Conservation (phyloP, 192 early-diverging fungal species). For the Coemansia nantahalensis region DNA sequence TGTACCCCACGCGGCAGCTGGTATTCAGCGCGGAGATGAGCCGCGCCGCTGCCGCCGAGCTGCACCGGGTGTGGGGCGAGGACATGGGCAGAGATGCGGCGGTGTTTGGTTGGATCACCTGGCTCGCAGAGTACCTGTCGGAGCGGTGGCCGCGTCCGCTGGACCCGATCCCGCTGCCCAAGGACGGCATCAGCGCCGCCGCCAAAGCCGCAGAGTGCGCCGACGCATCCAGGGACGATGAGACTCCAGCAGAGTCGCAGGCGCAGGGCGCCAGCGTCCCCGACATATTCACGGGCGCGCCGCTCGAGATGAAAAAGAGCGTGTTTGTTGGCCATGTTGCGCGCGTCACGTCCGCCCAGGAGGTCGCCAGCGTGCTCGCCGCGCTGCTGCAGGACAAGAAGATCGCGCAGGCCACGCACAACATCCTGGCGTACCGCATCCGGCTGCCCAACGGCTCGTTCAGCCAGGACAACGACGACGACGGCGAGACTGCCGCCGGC, state of each 20-base stretch:
- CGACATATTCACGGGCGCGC: conserved; percentile 26
- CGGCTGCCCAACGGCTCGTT: conserved; percentile 42
- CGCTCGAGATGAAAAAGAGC: conserved; percentile 73
- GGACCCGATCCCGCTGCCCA: conserved; percentile 34
- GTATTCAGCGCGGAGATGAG: conserved; percentile 24
- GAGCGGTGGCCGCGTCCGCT: conserved; percentile 36
- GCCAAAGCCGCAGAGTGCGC: no score
- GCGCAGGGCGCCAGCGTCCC: no score
- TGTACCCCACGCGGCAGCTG: conserved; percentile 30
- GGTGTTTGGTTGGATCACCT: conserved; percentile 43
- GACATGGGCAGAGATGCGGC: conserved; percentile 39
- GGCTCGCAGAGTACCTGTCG: conserved; percentile 37
- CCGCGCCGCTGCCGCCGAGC: conserved; percentile 12
- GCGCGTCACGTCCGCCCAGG: conserved; percentile 54
- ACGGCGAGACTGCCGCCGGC: conserved; percentile 92
- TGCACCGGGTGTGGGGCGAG: conserved; percentile 24
- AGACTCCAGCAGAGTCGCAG: no score
- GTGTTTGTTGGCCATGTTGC: conserved; percentile 85
- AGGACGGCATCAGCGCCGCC: no score
- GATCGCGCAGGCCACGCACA: conserved; percentile 85
- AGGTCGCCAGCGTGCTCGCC: conserved; percentile 51
- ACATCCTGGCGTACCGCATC: conserved; percentile 87
- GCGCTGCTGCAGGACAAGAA: conserved; percentile 65
- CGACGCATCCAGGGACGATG: no score
- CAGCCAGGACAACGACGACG: conserved; percentile 85